Base-by-base conservation (phyloP, 192 early-diverging fungal genomes). In the Coemansia sp. region DNA sequence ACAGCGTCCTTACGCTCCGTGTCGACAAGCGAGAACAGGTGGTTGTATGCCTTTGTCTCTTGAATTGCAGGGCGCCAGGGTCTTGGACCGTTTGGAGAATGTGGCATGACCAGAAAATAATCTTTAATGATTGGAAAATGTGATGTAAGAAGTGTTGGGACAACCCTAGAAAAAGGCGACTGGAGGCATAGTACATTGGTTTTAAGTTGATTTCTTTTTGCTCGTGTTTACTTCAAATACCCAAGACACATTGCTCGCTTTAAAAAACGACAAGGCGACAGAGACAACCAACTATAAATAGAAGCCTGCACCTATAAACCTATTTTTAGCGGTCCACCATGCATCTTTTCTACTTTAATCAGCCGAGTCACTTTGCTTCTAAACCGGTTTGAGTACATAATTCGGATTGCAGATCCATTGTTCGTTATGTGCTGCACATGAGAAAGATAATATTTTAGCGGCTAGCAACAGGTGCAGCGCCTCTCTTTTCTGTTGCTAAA, bases 51-150 rank as follows among this genome's bases (percentile, higher is more conserved):
- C 16, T 69, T 68, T 6, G 52, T 71, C 62, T 79, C 78, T 42
- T 70, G 69, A 20, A 74, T 62, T 12, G 78, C 63, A 9, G 78
- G 78, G 27, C 78, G 62, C 78, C 78, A 79, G 15, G 78, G 78
- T 20, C 73, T 57, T 29, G 54, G 54, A 31, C 29, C 29, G 54
- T 31, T 57, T 3, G 54, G 54, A 31, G 54, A 31, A 57, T 15
- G 29, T 27, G 54, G 54, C 54, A 57, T 57, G 54, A 24, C 3
- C 10, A 57, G 3, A 15, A 6, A 27, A 29, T 57, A 57, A 9
- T 3, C 5, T 4, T 6, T 9, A 22, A 51, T n/a, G 9, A 51
- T 22, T 51, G 22, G 49, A 3, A 20, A 20, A 51, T 51, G 49
- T 51, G 49, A 22, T 20, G 49, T 22, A 51, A 51, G 11, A 20